Percentiles rank a stretch among this genome's conserved stretches.
These are phyloP conservation scores for Hortiboletus campestris DNA, from an alignment of 768 basidiomycete genomes.

Conservation along the genomic window DNA sequence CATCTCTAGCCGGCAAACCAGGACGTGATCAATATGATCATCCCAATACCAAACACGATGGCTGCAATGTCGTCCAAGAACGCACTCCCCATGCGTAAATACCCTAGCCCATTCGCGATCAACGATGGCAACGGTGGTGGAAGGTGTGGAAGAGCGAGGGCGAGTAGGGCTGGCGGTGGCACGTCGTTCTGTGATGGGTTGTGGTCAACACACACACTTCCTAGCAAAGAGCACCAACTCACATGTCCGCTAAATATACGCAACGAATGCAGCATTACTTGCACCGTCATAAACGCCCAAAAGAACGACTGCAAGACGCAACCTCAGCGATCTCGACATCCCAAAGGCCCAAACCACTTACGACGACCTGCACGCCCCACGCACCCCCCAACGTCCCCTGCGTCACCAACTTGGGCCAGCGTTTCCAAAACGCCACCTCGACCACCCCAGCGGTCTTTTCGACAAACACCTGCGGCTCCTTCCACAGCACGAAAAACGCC, in stretches of 20 bases:
- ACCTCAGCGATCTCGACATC: slow-evolving; percentile 1
- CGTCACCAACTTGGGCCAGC: slow-evolving; percentile 60
- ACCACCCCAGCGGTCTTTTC: slow-evolving; percentile 35
- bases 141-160: slow-evolving; percentile 60
- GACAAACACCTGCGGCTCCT: slow-evolving; percentile 54
- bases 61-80: slow-evolving; percentile 73
- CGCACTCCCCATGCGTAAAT: slow-evolving; percentile 62
- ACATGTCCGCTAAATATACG: slow-evolving; percentile 71
- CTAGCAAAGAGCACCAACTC: slow-evolving; percentile 25
- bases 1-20: slow-evolving; percentile 35
- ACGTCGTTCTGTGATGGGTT: slow-evolving; percentile 48
- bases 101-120: slow-evolving; percentile 63
- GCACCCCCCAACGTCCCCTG: slow-evolving; percentile 34
- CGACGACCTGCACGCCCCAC: slow-evolving; percentile 57
- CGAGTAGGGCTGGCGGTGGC: slow-evolving; percentile 57
- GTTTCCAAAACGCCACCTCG: slow-evolving; percentile 44
- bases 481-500: slow-evolving; percentile 64
- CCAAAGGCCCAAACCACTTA: slow-evolving; percentile 31
- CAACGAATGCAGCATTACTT: slow-evolving; percentile 68
- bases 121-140: slow-evolving; percentile 62
- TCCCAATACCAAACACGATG: slow-evolving; percentile 67
- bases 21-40: slow-evolving; percentile 55
- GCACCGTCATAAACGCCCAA: slow-evolving; percentile 75
- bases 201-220: not conserved
- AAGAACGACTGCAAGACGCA: slow-evolving; percentile 61